A percentile compares a stretch with the other conserved stretches of the same genome.
phyloP scores from a whole-genome alignment of 164 flowering plant genomes.

The Tetracentron sinense region DNA sequence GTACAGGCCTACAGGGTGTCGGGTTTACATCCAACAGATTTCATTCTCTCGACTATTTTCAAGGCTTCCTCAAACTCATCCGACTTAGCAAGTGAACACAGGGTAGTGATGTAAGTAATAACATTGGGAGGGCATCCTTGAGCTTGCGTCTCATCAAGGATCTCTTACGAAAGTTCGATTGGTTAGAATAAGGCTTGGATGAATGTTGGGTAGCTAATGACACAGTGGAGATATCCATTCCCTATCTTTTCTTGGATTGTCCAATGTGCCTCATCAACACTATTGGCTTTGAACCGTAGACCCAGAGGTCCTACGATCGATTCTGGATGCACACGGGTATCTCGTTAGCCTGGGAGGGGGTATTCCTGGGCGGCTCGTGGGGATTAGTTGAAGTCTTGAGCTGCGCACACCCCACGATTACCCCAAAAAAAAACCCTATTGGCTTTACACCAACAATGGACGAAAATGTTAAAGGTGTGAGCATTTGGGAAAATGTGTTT shows the following conservation, averaged over 20 bases:
- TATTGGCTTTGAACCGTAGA: too few relatives aligned
- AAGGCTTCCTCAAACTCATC: slow-evolving; percentile 51
- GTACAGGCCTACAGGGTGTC: slow-evolving; percentile 62
- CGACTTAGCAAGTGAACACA: slow-evolving; percentile 38
- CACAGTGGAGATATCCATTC: slow-evolving; percentile 58
- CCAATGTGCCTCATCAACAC: slow-evolving; percentile 81
- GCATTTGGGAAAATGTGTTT: slow-evolving; percentile 59
- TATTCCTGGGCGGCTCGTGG: too few relatives aligned
- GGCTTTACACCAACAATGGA: slow-evolving; percentile 67
- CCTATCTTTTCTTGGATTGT: slow-evolving; percentile 87
- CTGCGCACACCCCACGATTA: too few relatives aligned
- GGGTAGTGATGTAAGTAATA: slow-evolving; percentile 62
- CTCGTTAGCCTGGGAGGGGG: too few relatives aligned
- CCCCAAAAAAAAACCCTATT: too few relatives aligned
- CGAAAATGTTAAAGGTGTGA: slow-evolving; percentile 55
- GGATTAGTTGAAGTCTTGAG: too few relatives aligned
- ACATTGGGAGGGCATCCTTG: slow-evolving; percentile 62
- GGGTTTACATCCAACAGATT: slow-evolving; percentile 46
- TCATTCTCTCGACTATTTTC: slow-evolving; percentile 47
- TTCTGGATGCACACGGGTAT: too few relatives aligned
- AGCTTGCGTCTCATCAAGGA: slow-evolving; percentile 69
- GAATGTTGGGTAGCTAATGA: slow-evolving; percentile 74
- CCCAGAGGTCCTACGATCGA: too few relatives aligned
- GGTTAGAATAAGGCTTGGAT: slow-evolving; percentile 55
- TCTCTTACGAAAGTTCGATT: slow-evolving; percentile 36